Evolutionary conservation across 208 protist species (phyloP), one percentile per base, ranked within the genome.

Genomic region (Entamoeba moshkovskii): DNA sequence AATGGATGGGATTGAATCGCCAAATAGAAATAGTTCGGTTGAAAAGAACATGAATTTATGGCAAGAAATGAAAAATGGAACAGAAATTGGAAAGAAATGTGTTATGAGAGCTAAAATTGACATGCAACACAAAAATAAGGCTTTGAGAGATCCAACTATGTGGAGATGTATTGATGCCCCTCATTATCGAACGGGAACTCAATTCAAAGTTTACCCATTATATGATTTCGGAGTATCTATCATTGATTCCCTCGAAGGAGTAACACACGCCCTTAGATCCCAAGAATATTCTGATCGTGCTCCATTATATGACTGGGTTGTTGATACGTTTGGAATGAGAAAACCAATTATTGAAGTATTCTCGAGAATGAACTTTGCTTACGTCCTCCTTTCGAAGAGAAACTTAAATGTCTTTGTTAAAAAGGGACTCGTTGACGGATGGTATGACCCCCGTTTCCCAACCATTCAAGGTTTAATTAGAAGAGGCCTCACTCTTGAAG

Each of bases 171-270:
- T 98, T 93, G 97, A 95, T 6, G 95, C 95, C 47, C 97, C 98
- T 91, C 98, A 99, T 95, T 95, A 96, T 33, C 95, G 97, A n/a
- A 98, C 98, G 13, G 98, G 97, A 47, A 96, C 93, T n/a, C 97
- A 98, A 95, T 98, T 94, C 98, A 97, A 97, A 93, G 93, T 93
- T 29, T 98, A 99, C 96, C 99, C 94, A 29, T 99, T 98, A 1
- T 99, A 99, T 96, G 99, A 99, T 95, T 99, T 99, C 95, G 98
- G 98, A 92, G 99, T 98, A 96, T 99, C 99, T 8, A 98, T 99
- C 93, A 97, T 99, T 91, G 99, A 99, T 95, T 98, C 96, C 8
- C 66, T 99, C 42, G 98, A 99, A 95, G 98, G 98, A 92, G 98
- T 99, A 5, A 99, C 98, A 2, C 98, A 99, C 95, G 98, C 98